phyloP scores from a whole-genome alignment of 1,284 basidiomycete species.

The Ustilago esculenta region DNA sequence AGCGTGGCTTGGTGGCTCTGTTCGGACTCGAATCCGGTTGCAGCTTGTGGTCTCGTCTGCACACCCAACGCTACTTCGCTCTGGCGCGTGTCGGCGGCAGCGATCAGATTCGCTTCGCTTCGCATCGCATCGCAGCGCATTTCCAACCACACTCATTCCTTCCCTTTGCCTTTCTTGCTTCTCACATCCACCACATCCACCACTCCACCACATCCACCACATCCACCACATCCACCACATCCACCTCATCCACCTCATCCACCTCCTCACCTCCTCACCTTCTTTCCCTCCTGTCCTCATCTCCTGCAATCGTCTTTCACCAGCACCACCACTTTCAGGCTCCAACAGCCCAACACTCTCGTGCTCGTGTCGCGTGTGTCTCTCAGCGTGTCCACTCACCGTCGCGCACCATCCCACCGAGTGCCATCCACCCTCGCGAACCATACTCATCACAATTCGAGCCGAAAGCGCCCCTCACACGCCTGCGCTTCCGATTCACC shows the following conservation, averaged over 20 bases:
- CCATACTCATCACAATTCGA: neutral
- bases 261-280: too few relatives aligned
- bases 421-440: slow-evolving; percentile 11
- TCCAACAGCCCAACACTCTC: slow-evolving; percentile 5
- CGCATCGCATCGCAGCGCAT: slow-evolving; percentile 10
- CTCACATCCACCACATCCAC: slow-evolving; percentile 1
- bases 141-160: neutral
- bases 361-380: slow-evolving; percentile 1
- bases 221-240: neutral
- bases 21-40: slow-evolving; percentile 10
- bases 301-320: neutral
- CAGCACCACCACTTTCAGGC: neutral
- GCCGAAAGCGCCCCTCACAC: too few relatives aligned
- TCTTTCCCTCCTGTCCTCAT: too few relatives aligned
- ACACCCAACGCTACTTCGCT: too few relatives aligned
- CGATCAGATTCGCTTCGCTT: too few relatives aligned
- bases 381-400: too few relatives aligned
- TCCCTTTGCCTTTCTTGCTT: neutral
- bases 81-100: slow-evolving; percentile 3
- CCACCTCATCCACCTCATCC: neutral
- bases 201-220: neutral
- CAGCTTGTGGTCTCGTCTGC: too few relatives aligned
- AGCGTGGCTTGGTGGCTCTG: neutral
- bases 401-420: neutral
- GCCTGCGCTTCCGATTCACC: too few relatives aligned